Conservation (phyloP, 768 basidiomycete genomes). For the Kwoniella europaea region DNA sequence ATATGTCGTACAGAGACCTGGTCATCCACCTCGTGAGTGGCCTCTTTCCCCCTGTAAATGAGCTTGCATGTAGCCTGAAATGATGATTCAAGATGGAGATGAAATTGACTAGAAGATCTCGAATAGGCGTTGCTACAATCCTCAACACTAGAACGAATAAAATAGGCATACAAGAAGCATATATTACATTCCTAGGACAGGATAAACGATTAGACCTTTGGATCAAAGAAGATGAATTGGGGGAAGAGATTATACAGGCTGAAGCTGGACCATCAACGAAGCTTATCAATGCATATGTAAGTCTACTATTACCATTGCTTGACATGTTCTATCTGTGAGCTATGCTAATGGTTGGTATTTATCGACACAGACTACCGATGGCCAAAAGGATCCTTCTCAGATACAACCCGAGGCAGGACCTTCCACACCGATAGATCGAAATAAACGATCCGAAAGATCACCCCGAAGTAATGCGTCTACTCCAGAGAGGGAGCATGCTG, state of each 20-base stretch:
- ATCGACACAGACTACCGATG: background rate
- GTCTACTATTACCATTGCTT: too few relatives aligned
- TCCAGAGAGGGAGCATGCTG: slow-evolving; percentile 49
- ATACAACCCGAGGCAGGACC: slow-evolving; percentile 6
- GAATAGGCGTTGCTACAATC: slow-evolving; percentile 29
- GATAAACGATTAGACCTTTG: slow-evolving; percentile 51
- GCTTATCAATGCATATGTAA: too few relatives aligned
- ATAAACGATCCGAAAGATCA: background rate
- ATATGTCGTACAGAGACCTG: slow-evolving; percentile 14
- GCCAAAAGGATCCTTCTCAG: background rate
- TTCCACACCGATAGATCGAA: background rate
- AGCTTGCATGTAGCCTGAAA: too few relatives aligned
- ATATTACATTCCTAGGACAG: slow-evolving; percentile 41
- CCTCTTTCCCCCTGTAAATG: background rate
- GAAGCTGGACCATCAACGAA: slow-evolving; percentile 7
- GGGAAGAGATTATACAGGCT: slow-evolving; percentile 1
- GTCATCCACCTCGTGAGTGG: slow-evolving; percentile 30
- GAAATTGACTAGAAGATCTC: too few relatives aligned
- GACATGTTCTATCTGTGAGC: background rate
- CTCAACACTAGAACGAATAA: slow-evolving; percentile 26
- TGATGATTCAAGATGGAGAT: too few relatives aligned
- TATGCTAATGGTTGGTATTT: too few relatives aligned
- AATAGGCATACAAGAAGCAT: slow-evolving; percentile 33
- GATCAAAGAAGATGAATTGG: slow-evolving; percentile 33
- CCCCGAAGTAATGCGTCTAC: slow-evolving; percentile 30